Evolutionary conservation across 768 basidiomycete genomes (phyloP), one percentile per base, ranked within the genome.

Genomic region (Russula earlei): DNA sequence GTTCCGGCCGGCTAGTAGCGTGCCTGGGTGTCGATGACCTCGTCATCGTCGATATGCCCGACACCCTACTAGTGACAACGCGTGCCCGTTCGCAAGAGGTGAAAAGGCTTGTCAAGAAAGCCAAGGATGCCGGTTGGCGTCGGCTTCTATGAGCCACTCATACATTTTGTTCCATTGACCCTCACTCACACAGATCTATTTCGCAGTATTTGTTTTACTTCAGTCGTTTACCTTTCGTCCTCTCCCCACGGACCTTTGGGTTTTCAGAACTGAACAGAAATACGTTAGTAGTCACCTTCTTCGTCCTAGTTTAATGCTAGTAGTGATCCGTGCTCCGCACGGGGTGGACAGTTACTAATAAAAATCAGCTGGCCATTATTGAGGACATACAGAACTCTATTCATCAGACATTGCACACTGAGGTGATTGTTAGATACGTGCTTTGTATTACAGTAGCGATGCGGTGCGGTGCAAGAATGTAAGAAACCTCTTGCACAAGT

Each of bases 11-110:
- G 29, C 75, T 91, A 51, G 84, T 92, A 44, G 74, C 89, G 11
- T 87, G 87, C 66, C 75, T 92, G 9, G 89, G 89, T 4, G 89
- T 91, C 38, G 89, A 92, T 67, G 89, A 92, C 72, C 74, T 91
- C 56, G 87, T 92, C 59, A 88, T 92, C 60, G 89, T 92, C 44
- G 90, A 91, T 68, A 91, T 91, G 83, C 86, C 89, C 4, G 90
- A 92, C 67, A 91, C 89, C 8, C 73, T 92, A 33, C 81, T 92
- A 40, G 87, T 92, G 55, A 92, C 89, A 10, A 92, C 89, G 6
- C 84, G 89, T 49, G 89, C 90, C 24, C 84, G 89, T 49, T 90
- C 87, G 22, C 89, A 92, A 65, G 89, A 91, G 67, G 89, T 92
- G 61, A 92, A 92, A 68, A 80, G 87, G 24, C 72, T 92, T 42